Evolutionary conservation across 2,329 filamentous ascomycete genomes (phyloP), one percentile per base, ranked within the genome.

Genomic region (Fusarium sp.): DNA sequence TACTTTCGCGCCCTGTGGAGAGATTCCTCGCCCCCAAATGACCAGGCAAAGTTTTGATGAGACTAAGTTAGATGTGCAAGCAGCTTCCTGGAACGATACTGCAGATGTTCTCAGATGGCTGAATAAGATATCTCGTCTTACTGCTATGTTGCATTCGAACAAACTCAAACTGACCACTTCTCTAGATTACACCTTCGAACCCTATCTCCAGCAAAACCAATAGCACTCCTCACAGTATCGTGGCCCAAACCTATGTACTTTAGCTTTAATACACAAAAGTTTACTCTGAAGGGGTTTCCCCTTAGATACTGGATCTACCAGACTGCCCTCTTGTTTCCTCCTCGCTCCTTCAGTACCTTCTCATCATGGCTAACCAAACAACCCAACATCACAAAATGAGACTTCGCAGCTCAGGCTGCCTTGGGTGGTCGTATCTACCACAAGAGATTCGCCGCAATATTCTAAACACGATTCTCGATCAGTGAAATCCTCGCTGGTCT

Each of bases 241-340:
- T 52, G 18, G 9, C 6, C 31, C 2, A 21, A 37, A 16, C 5
- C 18, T 52, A 27, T 15, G 2, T 4, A 23, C 46, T 33, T 21
- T 16, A 51, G 31, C 31, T 35, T 51, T 5, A 3, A 25, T 25
- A 4, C 23, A n/a, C 14, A 39, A 54, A 9, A n/a, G 0, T 39
- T 18, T 27, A 18, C 49, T 39, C 10, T 14, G 19, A 54, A n/a
- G 15, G 18, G 5, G 1, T 3, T 44, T 27, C 2, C n/a, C 3
- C 29, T 0, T 0, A 27, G 18, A 14, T 18, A n/a, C 3, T 39
- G 14, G 10, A 38, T n/a, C 4, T 10, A 1, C 23, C 4, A 27
- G 14, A 1, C 4, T 15, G 18, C 0, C 3, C 18, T 51, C 29
- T 29, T n/a, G 14, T 27, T 5, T 54, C 23, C 33, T 39, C 37